Base-by-base conservation (phyloP, 305 asterid species). In the Fraxinus velutina region DNA sequence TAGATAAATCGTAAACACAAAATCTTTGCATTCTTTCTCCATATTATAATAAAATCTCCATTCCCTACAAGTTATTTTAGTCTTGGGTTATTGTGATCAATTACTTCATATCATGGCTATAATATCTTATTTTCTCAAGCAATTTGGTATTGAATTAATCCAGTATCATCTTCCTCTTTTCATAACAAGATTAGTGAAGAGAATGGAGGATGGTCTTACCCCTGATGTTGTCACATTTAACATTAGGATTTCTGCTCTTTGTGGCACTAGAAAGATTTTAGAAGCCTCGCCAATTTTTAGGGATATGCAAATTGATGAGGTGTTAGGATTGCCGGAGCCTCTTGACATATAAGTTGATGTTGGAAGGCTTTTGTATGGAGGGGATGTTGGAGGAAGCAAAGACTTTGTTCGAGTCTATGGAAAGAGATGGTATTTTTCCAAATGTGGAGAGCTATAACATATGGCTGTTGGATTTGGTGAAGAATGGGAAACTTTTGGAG, bases 191-290 rank as follows among this genome's bases (percentile, higher is more conserved):
- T 32, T 93, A 86, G 91, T 91, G 79, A 92, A 91, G 91, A 90
- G 86, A 89, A 91, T 95, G 98, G 97, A 84, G 82, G 97, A 92
- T 7, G 98, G 91, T 47, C 89, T 92, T 37, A 75, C 86, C 81
- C 98, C 99, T 7, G 83, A 91, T 84, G 90, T 90, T 34, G 93
- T 95, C 64, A 95, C 99, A 66, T 95, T 93, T 44, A 95, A 95
- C 85, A 88, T 93, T 78, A 91, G 98, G 84, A 93, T 95, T 77
- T 91, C 98, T 71, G 93, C 93, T 84, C 97, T 95, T 83, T 93
- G 97, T 83, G 84, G 88, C 76, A 81, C 92, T 19, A 94, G 97
- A 82, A 22, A 22, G 24, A 22, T 22, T 22, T 22, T 22, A 22
- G 24, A 95, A 88, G 90, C 99, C 6, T 93, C 97, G 4, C 89